Percentiles rank a stretch among this genome's conserved stretches.
phyloP scores from a whole-genome alignment of 1,284 basidiomycete species.

The Boletus nobilissimus region DNA sequence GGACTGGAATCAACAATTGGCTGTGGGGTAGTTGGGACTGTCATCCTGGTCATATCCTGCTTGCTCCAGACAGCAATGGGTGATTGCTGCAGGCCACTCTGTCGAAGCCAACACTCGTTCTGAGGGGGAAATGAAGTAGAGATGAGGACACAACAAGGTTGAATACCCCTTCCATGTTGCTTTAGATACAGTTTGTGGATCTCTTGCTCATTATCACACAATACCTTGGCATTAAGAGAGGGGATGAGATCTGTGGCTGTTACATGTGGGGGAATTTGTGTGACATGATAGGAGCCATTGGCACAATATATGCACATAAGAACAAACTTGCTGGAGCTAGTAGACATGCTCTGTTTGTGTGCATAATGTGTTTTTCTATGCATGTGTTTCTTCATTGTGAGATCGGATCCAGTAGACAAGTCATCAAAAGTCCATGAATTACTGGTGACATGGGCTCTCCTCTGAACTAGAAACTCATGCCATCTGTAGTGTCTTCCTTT shows the following conservation, averaged over 20 bases:
- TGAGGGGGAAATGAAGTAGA: conserved; percentile 45
- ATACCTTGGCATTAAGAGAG: conserved; percentile 66
- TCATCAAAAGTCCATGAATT: conserved; percentile 35
- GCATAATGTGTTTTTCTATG: conserved; percentile 41
- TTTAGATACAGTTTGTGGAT: conserved; percentile 84
- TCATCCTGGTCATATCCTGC: conserved; percentile 92
- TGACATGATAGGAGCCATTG: conserved; percentile 79
- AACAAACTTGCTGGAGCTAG: conserved; percentile 37
- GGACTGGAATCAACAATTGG: no score
- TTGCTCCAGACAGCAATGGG: conserved; percentile 86
- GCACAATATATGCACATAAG: conserved; percentile 77
- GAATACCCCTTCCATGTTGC: conserved; percentile 82
- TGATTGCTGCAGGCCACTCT: conserved; percentile 89
- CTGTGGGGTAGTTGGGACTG: conserved; percentile 81
- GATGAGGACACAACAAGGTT: conserved; percentile 11
- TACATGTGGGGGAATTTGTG: conserved; percentile 70
- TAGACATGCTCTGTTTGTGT: conserved; percentile 32
- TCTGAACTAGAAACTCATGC: conserved; percentile 43
- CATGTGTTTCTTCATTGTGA: conserved; percentile 31
- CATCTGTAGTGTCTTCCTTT: conserved; percentile 39
- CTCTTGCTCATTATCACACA: conserved; percentile 59
- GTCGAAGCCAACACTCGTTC: conserved; percentile 84
- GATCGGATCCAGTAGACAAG: conserved; percentile 30
- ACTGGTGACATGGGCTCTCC: conserved; percentile 37
- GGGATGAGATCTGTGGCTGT: conserved; percentile 79